These are phyloP conservation scores for Gilbertella persicaria DNA, from an alignment of 371 early-diverging fungal species.

Conservation along the genomic window DNA sequence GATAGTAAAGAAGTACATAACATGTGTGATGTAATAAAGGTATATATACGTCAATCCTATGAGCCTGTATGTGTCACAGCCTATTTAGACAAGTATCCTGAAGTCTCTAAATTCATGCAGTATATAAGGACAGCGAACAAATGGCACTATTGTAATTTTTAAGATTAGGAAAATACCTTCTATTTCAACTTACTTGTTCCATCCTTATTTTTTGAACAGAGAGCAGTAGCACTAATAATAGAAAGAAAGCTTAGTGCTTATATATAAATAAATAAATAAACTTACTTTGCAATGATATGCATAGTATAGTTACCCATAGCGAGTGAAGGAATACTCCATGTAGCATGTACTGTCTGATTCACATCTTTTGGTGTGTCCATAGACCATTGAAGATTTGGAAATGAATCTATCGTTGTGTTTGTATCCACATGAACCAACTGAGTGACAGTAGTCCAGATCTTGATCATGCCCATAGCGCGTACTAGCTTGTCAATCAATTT, in stretches of 20 bases:
- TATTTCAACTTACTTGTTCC: constrained; percentile 7
- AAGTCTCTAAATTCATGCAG: background rate
- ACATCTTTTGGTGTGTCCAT: constrained; percentile 2
- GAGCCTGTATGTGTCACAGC: too few relatives aligned
- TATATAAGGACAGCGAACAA: background rate
- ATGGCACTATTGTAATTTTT: background rate
- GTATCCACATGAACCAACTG: constrained; percentile 16
- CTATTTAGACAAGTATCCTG: too few relatives aligned
- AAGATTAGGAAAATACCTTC: too few relatives aligned
- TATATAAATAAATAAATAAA: background rate
- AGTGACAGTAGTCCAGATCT: constrained; percentile 25
- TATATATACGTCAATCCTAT: too few relatives aligned
- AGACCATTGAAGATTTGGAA: constrained; percentile 20
- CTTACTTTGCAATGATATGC: constrained; percentile 38
- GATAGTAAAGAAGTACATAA: too few relatives aligned
- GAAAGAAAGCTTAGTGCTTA: background rate
- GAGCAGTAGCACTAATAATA: constrained; percentile 31
- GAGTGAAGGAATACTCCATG: constrained; percentile 39
- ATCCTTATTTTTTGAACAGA: constrained; percentile 32
- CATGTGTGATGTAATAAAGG: too few relatives aligned
- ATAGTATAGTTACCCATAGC: constrained; percentile 29
- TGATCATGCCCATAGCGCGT: constrained; percentile 40
- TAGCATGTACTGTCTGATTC: constrained; percentile 1
- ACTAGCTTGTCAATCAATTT: constrained; percentile 15
- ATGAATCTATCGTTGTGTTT: constrained; percentile 12